Conservation (phyloP, 805 yeast species). For the Candida ipomoeae region DNA sequence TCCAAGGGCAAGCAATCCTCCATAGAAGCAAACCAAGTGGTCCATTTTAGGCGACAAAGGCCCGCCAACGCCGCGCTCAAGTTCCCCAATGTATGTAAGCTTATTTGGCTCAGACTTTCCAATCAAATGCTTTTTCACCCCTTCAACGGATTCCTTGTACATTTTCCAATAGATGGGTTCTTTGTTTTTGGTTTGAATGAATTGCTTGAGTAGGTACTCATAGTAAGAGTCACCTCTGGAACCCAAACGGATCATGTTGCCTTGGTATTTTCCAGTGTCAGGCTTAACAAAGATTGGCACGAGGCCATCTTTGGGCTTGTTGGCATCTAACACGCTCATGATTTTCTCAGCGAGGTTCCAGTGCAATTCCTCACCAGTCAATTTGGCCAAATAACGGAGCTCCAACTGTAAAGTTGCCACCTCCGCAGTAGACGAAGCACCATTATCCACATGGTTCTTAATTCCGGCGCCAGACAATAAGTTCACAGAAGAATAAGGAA, state of each 20-base stretch:
- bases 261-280: slow-evolving; percentile 64
- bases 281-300: slow-evolving; percentile 81
- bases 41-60: slow-evolving; percentile 75
- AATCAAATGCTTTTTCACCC: slow-evolving; percentile 67
- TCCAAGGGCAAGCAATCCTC: slow-evolving; percentile 84
- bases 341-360: slow-evolving; percentile 79
- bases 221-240: slow-evolving; percentile 93
- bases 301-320: slow-evolving; percentile 65
- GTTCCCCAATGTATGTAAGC: slow-evolving; percentile 72
- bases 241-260: slow-evolving; percentile 69
- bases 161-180: slow-evolving; percentile 62
- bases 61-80: slow-evolving; percentile 62
- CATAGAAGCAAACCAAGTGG: slow-evolving; percentile 87
- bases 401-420: slow-evolving; percentile 85
- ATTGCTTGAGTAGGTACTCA: slow-evolving; percentile 83
- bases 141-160: slow-evolving; percentile 74
- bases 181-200: slow-evolving; percentile 64
- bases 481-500: slow-evolving; percentile 80
- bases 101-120: slow-evolving; percentile 57
- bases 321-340: slow-evolving; percentile 63
- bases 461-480: slow-evolving; percentile 59
- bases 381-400: slow-evolving; percentile 70
- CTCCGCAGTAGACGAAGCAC: slow-evolving; percentile 87
- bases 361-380: slow-evolving; percentile 74
- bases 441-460: slow-evolving; percentile 59